Percentiles rank a stretch among this genome's conserved stretches.
These are phyloP conservation scores for Penicillium sp. DNA, from an alignment of 2,329 filamentous ascomycete genomes.

Conservation along the genomic window DNA sequence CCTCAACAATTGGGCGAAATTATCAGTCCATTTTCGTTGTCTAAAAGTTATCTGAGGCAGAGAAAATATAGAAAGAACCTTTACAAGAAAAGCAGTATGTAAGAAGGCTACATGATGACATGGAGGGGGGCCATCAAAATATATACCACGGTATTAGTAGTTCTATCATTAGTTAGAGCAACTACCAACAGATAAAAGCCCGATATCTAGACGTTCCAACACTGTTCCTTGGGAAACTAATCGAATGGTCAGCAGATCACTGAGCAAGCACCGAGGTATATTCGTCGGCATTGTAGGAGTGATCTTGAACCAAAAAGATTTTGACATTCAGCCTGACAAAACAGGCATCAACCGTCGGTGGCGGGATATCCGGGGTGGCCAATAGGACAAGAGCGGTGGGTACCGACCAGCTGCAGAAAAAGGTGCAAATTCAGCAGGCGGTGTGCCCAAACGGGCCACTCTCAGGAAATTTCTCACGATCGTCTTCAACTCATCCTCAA, in stretches of 20 bases:
- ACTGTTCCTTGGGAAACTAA: neutral
- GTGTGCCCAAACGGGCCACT: neutral
- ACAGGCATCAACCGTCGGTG: neutral
- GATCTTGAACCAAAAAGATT: neutral
- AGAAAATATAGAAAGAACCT: neutral
- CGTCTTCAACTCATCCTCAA: constrained; percentile 4
- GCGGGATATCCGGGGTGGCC: neutral
- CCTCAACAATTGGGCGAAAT: too few species aligned
- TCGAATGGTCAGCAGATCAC: too few species aligned
- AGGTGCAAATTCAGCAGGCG: neutral
- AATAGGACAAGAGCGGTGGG: neutral
- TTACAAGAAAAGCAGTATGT: neutral
- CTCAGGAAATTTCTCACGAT: constrained; percentile 1
- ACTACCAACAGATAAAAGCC: neutral
- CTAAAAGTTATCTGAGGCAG: neutral
- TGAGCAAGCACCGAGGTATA: neutral
- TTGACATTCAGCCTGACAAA: neutral
- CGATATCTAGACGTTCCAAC: neutral
- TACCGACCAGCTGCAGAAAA: neutral
- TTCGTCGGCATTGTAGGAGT: neutral
- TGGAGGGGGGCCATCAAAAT: too few species aligned
- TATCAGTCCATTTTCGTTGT: neutral
- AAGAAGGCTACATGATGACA: neutral
- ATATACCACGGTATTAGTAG: neutral
- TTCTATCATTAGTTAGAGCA: neutral